phyloP scores from a whole-genome alignment of 164 flowering plant genomes.

The Umbellularia californica region DNA sequence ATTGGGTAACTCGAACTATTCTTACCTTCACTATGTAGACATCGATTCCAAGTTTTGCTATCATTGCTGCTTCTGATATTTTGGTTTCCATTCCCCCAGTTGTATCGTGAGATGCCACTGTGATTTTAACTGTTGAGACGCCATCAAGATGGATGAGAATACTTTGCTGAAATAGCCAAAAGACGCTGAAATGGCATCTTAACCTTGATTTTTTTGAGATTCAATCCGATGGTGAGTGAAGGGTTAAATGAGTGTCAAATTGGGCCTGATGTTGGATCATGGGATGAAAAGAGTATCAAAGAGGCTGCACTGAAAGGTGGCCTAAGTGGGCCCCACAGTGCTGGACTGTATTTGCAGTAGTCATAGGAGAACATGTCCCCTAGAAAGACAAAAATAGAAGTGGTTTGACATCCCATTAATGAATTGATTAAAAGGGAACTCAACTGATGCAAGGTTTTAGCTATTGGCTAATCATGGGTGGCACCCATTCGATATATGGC shows the following conservation, averaged over 20 bases:
- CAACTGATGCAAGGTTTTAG: neutral
- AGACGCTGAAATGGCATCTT: too few relatives aligned
- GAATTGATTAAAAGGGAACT: too few relatives aligned
- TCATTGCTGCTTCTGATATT: conserved; percentile 88
- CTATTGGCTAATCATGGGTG: neutral
- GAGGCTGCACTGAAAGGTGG: too few relatives aligned
- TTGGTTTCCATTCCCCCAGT: conserved; percentile 97
- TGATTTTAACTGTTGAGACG: conserved; percentile 55
- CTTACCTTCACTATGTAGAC: conserved; percentile 89
- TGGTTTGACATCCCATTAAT: neutral
- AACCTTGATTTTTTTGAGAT: neutral
- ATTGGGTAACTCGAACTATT: neutral
- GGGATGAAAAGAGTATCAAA: too few relatives aligned
- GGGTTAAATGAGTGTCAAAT: too few relatives aligned
- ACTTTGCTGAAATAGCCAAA: neutral
- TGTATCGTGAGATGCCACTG: conserved; percentile 87
- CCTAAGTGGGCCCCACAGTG: too few relatives aligned
- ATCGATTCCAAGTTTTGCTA: conserved; percentile 84
- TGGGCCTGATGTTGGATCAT: too few relatives aligned
- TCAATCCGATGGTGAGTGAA: too few relatives aligned
- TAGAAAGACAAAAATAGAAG: neutral
- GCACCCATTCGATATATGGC: neutral
- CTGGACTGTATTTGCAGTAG: too few relatives aligned
- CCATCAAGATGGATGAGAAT: neutral
- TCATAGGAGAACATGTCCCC: neutral